These are phyloP conservation scores for Paracorniculantispora psalliotae DNA, from an alignment of 2,329 filamentous ascomycete genomes.

Conservation along the genomic window DNA sequence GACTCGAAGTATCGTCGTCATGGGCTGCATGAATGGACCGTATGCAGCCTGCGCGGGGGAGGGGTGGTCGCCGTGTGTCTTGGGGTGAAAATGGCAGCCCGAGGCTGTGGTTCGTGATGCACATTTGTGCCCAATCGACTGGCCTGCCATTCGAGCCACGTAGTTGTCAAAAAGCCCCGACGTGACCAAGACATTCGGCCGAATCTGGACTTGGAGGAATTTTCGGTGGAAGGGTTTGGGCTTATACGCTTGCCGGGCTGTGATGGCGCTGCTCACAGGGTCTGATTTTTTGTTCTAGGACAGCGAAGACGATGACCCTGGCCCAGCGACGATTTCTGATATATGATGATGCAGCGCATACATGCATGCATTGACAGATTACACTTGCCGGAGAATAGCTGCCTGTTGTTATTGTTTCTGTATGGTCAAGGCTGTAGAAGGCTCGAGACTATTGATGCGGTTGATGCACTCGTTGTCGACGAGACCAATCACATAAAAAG, in stretches of 20 bases:
- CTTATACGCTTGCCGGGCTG: background rate
- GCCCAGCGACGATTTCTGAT: background rate
- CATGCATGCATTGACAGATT: constrained; percentile 7
- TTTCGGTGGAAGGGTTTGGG: constrained; percentile 1
- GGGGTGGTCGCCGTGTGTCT: background rate
- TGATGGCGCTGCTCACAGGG: background rate
- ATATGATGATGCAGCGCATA: constrained; percentile 11
- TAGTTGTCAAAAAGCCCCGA: background rate
- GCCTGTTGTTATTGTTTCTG: background rate
- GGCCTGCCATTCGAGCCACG: constrained; percentile 5
- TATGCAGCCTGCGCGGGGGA: background rate
- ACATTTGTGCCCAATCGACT: constrained; percentile 11
- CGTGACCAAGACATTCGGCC: background rate
- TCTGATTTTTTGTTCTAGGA: background rate
- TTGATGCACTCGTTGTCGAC: background rate
- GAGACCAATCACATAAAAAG: background rate
- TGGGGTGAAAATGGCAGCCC: constrained; percentile 1
- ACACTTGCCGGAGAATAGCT: background rate
- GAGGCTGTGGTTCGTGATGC: background rate
- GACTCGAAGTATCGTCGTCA: background rate
- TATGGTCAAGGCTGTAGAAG: background rate
- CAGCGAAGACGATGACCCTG: background rate
- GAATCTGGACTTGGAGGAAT: background rate
- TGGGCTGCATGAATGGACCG: constrained; percentile 6
- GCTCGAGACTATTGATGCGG: background rate